Conservation (phyloP, 495 filamentous ascomycete genomes). For the Podospora pseudoanserina region DNA sequence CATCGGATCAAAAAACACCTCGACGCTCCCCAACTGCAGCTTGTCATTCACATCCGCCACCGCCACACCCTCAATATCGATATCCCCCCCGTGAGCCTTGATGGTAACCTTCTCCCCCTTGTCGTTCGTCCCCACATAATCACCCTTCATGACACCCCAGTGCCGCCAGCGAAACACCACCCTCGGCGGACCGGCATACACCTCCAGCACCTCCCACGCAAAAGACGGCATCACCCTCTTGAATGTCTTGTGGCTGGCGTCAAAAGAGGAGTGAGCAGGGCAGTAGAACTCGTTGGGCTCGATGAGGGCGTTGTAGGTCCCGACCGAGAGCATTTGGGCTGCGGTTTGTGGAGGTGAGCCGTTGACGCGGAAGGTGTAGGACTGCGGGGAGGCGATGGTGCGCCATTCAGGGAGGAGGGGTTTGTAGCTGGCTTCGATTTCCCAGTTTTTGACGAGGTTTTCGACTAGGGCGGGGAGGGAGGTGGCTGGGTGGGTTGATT, state of each 20-base stretch:
- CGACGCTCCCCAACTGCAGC: conserved; percentile 52
- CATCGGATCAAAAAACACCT: conserved; percentile 63
- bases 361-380: conserved; percentile 61
- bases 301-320: conserved; percentile 67
- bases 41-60: conserved; percentile 58
- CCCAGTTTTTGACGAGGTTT: conserved; percentile 71
- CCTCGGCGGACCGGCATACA: conserved; percentile 57
- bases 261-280: conserved; percentile 55
- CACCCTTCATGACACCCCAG: conserved; percentile 62
- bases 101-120: conserved; percentile 57
- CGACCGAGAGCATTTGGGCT: conserved; percentile 62
- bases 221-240: conserved; percentile 69
- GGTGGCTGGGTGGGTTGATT: conserved; percentile 48
- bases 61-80: conserved; percentile 52
- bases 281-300: conserved; percentile 59
- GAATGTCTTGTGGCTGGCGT: conserved; percentile 60
- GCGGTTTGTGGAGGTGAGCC: conserved; percentile 51
- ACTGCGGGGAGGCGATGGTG: conserved; percentile 49
- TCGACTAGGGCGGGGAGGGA: conserved; percentile 58
- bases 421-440: conserved; percentile 67
- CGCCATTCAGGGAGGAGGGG: conserved; percentile 57
- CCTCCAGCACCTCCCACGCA: conserved; percentile 66
- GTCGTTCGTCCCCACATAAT: conserved; percentile 59
- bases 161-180: conserved; percentile 63
- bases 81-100: conserved; percentile 49